Evolutionary conservation across 2,329 filamentous ascomycete genomes (phyloP).

Genomic region (Pezicula radicicola): DNA sequence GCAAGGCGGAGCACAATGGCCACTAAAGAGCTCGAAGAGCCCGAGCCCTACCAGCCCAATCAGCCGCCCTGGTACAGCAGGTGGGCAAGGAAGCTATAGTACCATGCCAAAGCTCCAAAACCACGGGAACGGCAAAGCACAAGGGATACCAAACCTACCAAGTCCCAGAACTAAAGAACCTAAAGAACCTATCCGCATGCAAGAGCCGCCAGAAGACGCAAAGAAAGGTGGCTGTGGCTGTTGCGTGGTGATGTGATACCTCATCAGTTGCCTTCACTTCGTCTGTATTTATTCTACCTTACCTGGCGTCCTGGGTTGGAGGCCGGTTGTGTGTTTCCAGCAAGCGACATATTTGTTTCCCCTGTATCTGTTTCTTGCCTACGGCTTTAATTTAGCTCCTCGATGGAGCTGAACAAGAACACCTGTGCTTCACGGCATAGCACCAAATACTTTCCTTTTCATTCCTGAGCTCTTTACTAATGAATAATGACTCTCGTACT

Average conservation of each 20-base stretch:
- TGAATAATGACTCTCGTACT: not conserved
- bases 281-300: constrained; percentile 2
- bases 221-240: constrained; percentile 44
- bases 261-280: not conserved
- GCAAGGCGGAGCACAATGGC: constrained; percentile 51
- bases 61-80: constrained; percentile 39
- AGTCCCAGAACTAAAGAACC: constrained; percentile 18
- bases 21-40: constrained; percentile 47
- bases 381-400: too few species aligned
- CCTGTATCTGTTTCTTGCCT: not conserved
- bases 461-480: not conserved
- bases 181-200: constrained; percentile 45
- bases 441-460: not conserved
- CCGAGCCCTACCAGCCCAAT: constrained; percentile 39
- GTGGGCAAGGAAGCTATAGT: constrained; percentile 42
- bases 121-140: constrained; percentile 34
- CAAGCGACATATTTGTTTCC: too few species aligned
- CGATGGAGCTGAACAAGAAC: too few species aligned
- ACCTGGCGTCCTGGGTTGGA: not conserved
- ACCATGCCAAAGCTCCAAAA: constrained; percentile 58
- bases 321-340: not conserved
- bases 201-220: constrained; percentile 50
- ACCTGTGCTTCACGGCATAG: not conserved
- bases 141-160: constrained; percentile 18
- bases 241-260: constrained; percentile 47